A percentile compares a stretch with the other conserved stretches of the same genome.
phyloP scores from a whole-genome alignment of 169 alveolate genomes.

The Miamiensis avidus region DNA sequence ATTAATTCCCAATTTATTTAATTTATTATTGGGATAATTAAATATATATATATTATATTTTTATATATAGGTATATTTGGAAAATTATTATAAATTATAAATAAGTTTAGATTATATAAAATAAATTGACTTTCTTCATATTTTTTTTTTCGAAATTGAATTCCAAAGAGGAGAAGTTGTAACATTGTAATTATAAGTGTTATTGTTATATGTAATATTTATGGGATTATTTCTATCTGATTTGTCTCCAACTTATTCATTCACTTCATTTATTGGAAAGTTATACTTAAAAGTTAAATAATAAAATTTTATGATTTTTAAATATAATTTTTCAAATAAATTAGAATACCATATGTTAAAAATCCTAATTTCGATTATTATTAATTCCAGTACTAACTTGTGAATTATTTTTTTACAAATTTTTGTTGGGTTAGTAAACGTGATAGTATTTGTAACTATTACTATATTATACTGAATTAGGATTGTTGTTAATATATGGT shows the following conservation, averaged over 20 bases:
- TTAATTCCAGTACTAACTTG: neutral
- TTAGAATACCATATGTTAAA: neutral
- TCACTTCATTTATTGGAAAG: neutral
- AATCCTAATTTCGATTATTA: neutral
- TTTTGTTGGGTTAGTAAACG: no score
- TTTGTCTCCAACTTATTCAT: neutral
- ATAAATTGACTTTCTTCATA: constrained; percentile 4
- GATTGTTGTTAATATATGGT: neutral
- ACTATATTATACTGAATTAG: no score
- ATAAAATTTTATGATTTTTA: neutral
- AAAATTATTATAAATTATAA: no score
- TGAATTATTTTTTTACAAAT: no score
- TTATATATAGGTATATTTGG: neutral
- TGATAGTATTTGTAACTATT: no score
- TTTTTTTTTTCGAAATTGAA: constrained; percentile 23
- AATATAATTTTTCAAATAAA: neutral
- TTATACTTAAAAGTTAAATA: neutral
- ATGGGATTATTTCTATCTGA: constrained; percentile 17
- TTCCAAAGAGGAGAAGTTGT: constrained; percentile 42
- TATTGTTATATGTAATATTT: constrained; percentile 38
- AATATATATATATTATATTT: no score
- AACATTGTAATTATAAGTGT: constrained; percentile 40
- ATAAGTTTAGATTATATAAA: no score
- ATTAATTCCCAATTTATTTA: no score
- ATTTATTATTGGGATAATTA: no score